Conservation (phyloP, 164 flowering plant genomes). For the Umbellularia californica region DNA sequence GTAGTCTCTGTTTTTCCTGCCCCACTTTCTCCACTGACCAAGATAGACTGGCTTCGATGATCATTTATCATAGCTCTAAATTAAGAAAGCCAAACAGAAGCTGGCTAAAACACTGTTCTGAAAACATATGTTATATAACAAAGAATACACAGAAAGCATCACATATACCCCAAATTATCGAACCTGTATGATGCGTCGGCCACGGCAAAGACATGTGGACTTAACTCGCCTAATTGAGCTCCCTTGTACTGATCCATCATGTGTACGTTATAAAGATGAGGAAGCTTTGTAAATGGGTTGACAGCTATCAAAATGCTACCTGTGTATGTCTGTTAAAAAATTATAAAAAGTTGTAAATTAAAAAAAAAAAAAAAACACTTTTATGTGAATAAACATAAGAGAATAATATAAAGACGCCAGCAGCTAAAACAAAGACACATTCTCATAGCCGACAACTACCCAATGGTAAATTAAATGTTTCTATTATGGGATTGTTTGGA, state of each 20-base stretch:
- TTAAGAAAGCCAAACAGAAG: constrained; percentile 27
- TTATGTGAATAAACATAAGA: background rate
- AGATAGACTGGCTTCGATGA: constrained; percentile 75
- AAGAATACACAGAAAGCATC: background rate
- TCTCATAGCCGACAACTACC: background rate
- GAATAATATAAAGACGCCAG: background rate
- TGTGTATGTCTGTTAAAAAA: constrained; percentile 73
- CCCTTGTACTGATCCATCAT: constrained; percentile 99
- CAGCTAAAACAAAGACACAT: background rate
- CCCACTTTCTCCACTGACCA: constrained; percentile 99
- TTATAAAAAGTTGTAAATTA: background rate
- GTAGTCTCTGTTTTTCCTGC: constrained; percentile 99
- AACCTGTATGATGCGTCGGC: constrained; percentile 99
- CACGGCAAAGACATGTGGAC: constrained; percentile 99
- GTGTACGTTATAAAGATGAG: constrained; percentile 85
- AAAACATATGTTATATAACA: background rate
- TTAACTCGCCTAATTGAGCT: constrained; percentile 86
- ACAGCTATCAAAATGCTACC: constrained; percentile 99
- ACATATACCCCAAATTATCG: constrained; percentile 3
- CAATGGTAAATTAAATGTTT: no score
- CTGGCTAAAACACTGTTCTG: constrained; percentile 8
- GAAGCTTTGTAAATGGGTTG: constrained; percentile 96
- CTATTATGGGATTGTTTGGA: background rate
- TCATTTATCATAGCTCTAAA: constrained; percentile 90
- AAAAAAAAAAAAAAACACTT: background rate